Evolutionary conservation across 225 moss, liverwort and hornwort genomes (phyloP).

Genomic region (Marchantia paleacea): DNA sequence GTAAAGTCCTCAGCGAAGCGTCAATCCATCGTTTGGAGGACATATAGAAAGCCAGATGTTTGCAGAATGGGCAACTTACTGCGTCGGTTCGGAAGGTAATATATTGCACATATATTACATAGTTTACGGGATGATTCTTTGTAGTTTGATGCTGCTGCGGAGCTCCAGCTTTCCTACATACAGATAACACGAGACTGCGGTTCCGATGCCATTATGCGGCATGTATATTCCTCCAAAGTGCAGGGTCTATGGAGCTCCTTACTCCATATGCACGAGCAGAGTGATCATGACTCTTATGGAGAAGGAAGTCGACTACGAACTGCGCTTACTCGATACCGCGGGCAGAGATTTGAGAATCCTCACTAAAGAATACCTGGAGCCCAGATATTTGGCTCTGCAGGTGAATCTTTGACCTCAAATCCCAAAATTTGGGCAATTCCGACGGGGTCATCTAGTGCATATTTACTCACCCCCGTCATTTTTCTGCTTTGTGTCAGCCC

Average conservation of each 20-base stretch:
- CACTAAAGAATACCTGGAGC: constrained; percentile 30
- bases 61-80: background rate
- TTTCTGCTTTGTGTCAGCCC: constrained; percentile 29
- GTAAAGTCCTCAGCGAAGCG: background rate
- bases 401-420: background rate
- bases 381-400: constrained; percentile 36
- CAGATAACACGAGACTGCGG: background rate
- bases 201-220: too few species aligned
- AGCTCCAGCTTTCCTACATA: background rate
- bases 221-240: constrained; percentile 21
- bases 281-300: constrained; percentile 35
- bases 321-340: constrained; percentile 30
- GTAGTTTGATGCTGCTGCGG: background rate
- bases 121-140: background rate
- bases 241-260: constrained; percentile 35
- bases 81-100: background rate
- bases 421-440: background rate
- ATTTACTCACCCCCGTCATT: background rate
- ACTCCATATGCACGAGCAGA: constrained; percentile 40
- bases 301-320: constrained; percentile 41
- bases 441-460: background rate
- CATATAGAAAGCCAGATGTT: background rate
- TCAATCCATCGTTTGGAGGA: background rate
- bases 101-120: background rate
- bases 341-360: constrained; percentile 15